Evolutionary conservation across 2,329 filamentous ascomycete species (phyloP), one percentile per base, ranked within the genome.

Genomic region (Pestalotiopsis sp.): DNA sequence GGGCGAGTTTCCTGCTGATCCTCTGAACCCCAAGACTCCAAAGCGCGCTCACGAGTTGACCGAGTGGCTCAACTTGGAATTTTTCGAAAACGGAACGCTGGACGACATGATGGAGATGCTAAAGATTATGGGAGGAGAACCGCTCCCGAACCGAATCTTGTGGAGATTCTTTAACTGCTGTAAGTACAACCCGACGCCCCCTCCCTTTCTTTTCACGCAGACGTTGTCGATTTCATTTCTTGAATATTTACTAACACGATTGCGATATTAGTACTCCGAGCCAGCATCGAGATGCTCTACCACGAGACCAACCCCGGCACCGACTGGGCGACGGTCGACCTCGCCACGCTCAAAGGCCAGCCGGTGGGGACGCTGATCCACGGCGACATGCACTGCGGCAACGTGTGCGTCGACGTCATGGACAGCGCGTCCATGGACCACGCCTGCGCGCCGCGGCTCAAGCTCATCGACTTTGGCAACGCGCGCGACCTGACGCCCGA

Each of bases 111-210:
- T 52, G 45, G 45, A 52, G 7, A 3, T 20, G 17, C 6, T 52
- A 5, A 7, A n/a, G 4, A n/a, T 9, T 3, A n/a, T 9, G 7
- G 45, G 45, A n/a, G 45, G n/a, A n/a, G 11, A n/a, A 9, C 45
- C 45, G 11, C 25, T 25, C 9, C 58, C 58, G 14, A 61, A 61
- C 13, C 58, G 58, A 14, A 23, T 61, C 9, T 4, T 61, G 14
- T 61, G 58, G 58, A 61, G 58, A 38, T 61, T 61, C 14, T 61
- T 27, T 11, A 61, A 23, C n/a, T 61, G 58, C 58, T 61, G 58
- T 61, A 61, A 17, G 58, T 27, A 17, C 13, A 56, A 2, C 49
- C 12, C 23, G 31, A 36, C 2, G 7, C 7, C 31, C 31, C 3
- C 2, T 39, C n/a, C 39, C 13, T 45, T 45, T 45, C 4, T 14